Percentiles rank a stretch among this genome's conserved stretches.
phyloP scores from a whole-genome alignment of 2,329 filamentous ascomycete genomes.

The Cercospora zeae-maydis region DNA sequence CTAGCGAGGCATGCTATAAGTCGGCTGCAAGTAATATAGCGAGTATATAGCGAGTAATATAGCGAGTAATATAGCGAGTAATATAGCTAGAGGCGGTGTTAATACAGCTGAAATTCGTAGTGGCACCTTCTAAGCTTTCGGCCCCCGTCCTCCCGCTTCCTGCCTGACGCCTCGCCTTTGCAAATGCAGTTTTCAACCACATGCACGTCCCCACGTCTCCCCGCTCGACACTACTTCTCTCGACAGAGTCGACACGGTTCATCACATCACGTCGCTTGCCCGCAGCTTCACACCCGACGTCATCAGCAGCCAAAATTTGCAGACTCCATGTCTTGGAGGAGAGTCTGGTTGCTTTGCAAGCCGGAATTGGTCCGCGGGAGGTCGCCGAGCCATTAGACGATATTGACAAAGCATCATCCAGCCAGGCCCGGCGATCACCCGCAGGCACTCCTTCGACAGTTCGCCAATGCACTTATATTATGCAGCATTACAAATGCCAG shows the following conservation, averaged over 20 bases:
- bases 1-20: no score
- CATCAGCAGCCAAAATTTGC: not conserved
- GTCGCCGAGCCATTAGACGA: not conserved
- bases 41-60: no score
- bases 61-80: no score
- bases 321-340: not conserved
- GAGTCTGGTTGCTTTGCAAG: not conserved
- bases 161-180: not conserved
- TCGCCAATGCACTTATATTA: constrained; percentile 1
- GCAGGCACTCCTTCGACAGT: not conserved
- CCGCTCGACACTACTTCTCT: no score
- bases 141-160: not conserved
- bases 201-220: no score
- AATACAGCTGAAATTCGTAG: no score
- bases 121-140: no score
- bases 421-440: not conserved
- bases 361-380: not conserved
- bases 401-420: constrained; percentile 9
- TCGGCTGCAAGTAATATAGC: no score
- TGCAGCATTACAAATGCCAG: not conserved
- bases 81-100: no score
- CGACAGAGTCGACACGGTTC: no score
- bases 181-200: no score
- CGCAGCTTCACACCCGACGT: not conserved
- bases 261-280: not conserved